phyloP scores from a whole-genome alignment of 2,329 filamentous ascomycete species.

The Colletotrichum lindemuthianum region DNA sequence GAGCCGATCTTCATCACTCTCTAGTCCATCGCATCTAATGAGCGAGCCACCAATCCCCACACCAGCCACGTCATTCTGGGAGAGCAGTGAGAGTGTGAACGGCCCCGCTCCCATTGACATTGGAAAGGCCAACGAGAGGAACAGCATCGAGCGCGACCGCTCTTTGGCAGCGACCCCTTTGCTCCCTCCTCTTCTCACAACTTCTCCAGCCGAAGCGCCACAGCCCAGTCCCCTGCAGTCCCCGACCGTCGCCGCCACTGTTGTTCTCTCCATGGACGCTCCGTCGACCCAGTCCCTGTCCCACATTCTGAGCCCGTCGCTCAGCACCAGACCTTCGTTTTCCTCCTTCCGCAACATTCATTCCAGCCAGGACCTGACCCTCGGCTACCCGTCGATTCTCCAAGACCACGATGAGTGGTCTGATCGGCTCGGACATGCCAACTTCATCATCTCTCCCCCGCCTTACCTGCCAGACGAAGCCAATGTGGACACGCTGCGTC shows the following conservation, averaged over 20 bases:
- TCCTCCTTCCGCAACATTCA: constrained; percentile 64
- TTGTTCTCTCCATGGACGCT: constrained; percentile 49
- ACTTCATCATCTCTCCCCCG: constrained; percentile 86
- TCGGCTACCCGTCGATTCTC: constrained; percentile 71
- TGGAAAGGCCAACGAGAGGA: constrained; percentile 59
- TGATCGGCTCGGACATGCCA: constrained; percentile 86
- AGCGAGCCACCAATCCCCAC: constrained; percentile 66
- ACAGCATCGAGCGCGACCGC: constrained; percentile 66
- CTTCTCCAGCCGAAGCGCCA: constrained; percentile 63
- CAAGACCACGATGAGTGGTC: constrained; percentile 85
- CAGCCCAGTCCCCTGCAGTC: constrained; percentile 87
- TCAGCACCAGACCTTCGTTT: constrained; percentile 72
- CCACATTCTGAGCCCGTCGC: constrained; percentile 69
- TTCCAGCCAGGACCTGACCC: constrained; percentile 54
- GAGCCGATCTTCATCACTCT: constrained; percentile 82
- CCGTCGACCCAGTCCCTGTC: constrained; percentile 50
- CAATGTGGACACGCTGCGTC: constrained; percentile 66
- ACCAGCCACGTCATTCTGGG: constrained; percentile 71
- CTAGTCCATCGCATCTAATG: constrained; percentile 63
- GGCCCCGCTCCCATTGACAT: constrained; percentile 60
- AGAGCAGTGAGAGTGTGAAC: constrained; percentile 65
- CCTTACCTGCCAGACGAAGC: constrained; percentile 77
- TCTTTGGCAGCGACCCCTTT: constrained; percentile 81
- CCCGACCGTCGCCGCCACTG: constrained; percentile 76
- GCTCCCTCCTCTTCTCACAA: constrained; percentile 81